These are phyloP conservation scores for Chamaenerion angustifolium DNA, from an alignment of 345 rosid species.

Conservation along the genomic window DNA sequence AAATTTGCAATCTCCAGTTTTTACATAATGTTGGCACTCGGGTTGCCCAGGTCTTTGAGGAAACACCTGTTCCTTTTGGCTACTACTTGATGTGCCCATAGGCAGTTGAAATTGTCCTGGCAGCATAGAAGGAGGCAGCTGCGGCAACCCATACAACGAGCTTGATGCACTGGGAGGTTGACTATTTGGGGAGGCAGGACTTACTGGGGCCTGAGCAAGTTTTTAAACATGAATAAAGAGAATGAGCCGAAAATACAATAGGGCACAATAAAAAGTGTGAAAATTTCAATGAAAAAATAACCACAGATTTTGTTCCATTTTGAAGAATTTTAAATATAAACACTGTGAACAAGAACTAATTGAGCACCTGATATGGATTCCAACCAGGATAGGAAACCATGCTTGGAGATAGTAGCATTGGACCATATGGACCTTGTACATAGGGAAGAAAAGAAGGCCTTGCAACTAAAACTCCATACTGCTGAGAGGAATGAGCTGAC, in stretches of 20 bases:
- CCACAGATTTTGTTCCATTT: background rate
- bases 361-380: slow-evolving; percentile 51
- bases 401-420: slow-evolving; percentile 54
- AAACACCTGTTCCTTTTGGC: slow-evolving; percentile 46
- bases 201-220: slow-evolving; percentile 37
- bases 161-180: slow-evolving; percentile 46
- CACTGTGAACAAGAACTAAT: background rate
- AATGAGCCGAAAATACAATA: too few species aligned
- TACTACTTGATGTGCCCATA: slow-evolving; percentile 38
- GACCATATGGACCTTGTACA: slow-evolving; percentile 61
- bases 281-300: too few species aligned
- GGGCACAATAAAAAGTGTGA: too few species aligned
- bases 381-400: slow-evolving; percentile 61
- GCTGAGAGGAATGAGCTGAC: slow-evolving; percentile 51
- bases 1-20: slow-evolving; percentile 79
- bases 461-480: slow-evolving; percentile 55
- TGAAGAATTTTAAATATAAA: background rate
- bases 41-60: slow-evolving; percentile 90
- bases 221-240: background rate
- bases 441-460: slow-evolving; percentile 68
- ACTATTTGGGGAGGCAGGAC: slow-evolving; percentile 44
- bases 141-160: slow-evolving; percentile 40
- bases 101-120: slow-evolving; percentile 48
- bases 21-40: slow-evolving; percentile 79
- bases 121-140: too few species aligned